Evolutionary conservation across 208 protist species (phyloP), one percentile per base, ranked within the genome.

Genomic region (Trypanosoma vivax): DNA sequence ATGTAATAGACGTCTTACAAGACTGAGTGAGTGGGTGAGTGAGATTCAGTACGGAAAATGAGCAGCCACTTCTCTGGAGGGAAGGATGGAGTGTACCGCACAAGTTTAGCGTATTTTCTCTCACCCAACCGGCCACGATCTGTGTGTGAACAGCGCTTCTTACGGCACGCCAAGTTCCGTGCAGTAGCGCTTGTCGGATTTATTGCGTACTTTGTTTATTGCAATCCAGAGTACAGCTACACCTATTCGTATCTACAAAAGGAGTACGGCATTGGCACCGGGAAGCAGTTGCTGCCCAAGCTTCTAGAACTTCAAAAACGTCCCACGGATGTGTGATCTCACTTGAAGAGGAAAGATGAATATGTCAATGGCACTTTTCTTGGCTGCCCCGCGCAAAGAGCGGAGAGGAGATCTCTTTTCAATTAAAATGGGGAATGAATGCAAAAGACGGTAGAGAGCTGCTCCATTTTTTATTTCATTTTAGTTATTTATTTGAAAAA

Each of bases 201-300:
- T 28, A 5, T 70, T 30, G 21, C 75, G 10, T 90, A 90, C 53
- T 90, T 93, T 63, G 63, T 89, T n/a, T 93, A 93, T 51, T 89
- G 79, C 73, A 94, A 94, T 39, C 86, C 86, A 0, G 78, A 94
- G 64, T 80, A 77, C 52, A 90, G 79, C 39, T 76, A 76, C 53
- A 73, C 60, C 5, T 88, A 80, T 65, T 70, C 70, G 1, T 62
- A 52, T 19, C 51, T 94, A 16, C 71, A 77, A 11, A 40, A 67
- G 16, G 45, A 47, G 2, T 74, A 65, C 9, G 83, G 73, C 56
- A 65, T 77, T 19, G 35, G 53, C 7, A 30, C 57, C 2, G 60
- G 25, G 1, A 30, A 40, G 25, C 73, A 79, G 33, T 23, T 77
- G n/a, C 69, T 92, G 38, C 80, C 81, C 14, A 77, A 91, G 52